Percentiles rank a stretch among this genome's conserved stretches.
Conservation (phyloP, 495 filamentous ascomycete species). For the Pseudomonodictys pantanalensis region DNA sequence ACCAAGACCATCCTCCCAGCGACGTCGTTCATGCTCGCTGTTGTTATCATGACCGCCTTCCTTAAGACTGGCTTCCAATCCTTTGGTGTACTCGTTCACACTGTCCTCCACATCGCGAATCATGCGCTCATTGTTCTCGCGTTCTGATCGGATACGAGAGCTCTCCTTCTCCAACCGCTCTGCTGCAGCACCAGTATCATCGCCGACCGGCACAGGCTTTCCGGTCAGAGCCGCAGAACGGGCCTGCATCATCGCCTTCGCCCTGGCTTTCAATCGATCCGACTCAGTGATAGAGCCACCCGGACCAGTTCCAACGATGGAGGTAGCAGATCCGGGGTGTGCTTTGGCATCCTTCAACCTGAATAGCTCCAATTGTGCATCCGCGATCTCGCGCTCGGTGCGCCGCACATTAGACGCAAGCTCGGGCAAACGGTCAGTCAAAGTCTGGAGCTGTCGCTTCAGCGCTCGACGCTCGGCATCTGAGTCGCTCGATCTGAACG, state of each 20-base stretch:
- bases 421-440: conserved; percentile 86
- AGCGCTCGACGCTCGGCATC: conserved; percentile 82
- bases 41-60: conserved; percentile 67
- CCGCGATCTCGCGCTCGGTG: conserved; percentile 87
- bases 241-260: conserved; percentile 98
- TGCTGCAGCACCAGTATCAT: conserved; percentile 65
- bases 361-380: conserved; percentile 92
- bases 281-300: conserved; percentile 90
- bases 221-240: conserved; percentile 89
- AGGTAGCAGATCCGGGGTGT: conserved; percentile 75
- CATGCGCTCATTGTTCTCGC: conserved; percentile 94
- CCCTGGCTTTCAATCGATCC: conserved; percentile 89
- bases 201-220: conserved; percentile 60
- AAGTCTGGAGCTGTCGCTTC: conserved; percentile 80
- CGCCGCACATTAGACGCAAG: conserved; percentile 87
- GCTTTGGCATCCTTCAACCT: conserved; percentile 88
- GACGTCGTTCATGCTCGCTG: conserved; percentile 82
- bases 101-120: conserved; percentile 95
- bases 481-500: conserved; percentile 69
- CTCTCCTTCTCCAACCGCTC: conserved; percentile 83
- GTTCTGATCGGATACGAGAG: conserved; percentile 72
- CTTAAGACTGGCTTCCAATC: conserved; percentile 82
- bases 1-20: conserved; percentile 95
- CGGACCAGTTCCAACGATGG: conserved; percentile 89
- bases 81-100: conserved; percentile 79